Evolutionary conservation across 495 filamentous ascomycete species (phyloP), one percentile per base, ranked within the genome.

Genomic region (Aspergillus nanangensis): DNA sequence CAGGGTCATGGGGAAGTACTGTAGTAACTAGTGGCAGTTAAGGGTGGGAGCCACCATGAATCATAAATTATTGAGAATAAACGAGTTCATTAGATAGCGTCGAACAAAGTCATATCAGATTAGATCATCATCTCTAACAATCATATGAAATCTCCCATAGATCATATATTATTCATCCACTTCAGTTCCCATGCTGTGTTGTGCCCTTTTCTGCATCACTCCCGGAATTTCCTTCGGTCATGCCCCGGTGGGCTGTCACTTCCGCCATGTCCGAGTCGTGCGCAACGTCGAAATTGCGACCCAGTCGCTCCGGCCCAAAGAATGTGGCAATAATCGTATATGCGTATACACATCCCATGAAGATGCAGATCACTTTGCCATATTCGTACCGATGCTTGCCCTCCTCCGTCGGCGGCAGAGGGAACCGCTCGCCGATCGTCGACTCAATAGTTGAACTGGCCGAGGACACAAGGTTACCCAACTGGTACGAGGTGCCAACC

Each of bases 321-420:
- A 94, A 55, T 0, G 86, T 86, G 17, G 94, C 51, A 0, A 93
- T 0, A 50, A 95, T 88, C 7, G 83, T 75, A 58, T 94, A 96
- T 5, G 64, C 83, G 63, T 82, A 95, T n/a, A 95, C 91, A 53
- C 87, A 91, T 3, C 79, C 91, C 87, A 95, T 88, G 62, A 95
- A 91, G 55, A 96, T 93, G 47, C 86, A 89, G 52, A 96, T 91
- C 3, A 96, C 90, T 50, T 86, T 86, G 10, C 91, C 90, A 42
- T 95, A 96, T 38, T 89, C 67, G 59, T 91, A 95, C 21, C 88
- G 69, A 4, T 70, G 69, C 33, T 53, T 15, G 0, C 44, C 55
- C 15, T 63, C 64, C 9, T 70, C 57, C 1, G 74, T 74, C 0
- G 75, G 72, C 5, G 83, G 76, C 3, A 96, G 70, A 0, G 88